phyloP scores from a whole-genome alignment of 2,329 filamentous ascomycete species.

The Ambrosiella xylebori region DNA sequence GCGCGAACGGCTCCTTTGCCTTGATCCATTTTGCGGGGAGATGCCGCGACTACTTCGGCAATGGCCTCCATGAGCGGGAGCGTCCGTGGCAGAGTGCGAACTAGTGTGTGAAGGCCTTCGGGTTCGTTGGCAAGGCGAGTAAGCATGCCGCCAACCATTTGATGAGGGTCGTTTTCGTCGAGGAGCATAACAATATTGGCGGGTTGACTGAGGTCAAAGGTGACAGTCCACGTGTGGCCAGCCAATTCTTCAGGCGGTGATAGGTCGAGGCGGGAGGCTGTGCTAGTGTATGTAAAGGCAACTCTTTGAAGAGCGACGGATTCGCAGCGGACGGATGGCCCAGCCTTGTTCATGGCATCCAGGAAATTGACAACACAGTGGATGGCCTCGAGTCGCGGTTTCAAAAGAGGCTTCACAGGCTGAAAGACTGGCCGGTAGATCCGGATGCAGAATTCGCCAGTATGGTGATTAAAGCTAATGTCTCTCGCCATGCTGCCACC shows the following conservation, averaged over 20 bases:
- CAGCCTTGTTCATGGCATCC: conserved; percentile 41
- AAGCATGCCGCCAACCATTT: conserved; percentile 43
- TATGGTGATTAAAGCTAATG: conserved; percentile 40
- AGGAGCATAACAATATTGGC: conserved; percentile 20
- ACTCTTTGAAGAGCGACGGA: conserved; percentile 45
- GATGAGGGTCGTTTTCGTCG: conserved; percentile 47
- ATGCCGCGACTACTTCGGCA: not conserved
- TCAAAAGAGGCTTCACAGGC: conserved; percentile 40
- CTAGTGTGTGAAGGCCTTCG: conserved; percentile 34
- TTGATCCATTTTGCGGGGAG: conserved; percentile 21
- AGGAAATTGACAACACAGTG: conserved; percentile 55
- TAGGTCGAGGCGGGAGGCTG: not conserved
- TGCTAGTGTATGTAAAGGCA: conserved; percentile 43
- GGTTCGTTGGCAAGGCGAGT: conserved; percentile 38
- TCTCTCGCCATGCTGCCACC: conserved; percentile 39
- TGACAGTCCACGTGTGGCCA: conserved; percentile 29
- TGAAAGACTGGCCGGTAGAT: conserved; percentile 41
- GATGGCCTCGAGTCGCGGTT: conserved; percentile 45
- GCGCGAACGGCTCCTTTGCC: conserved; percentile 33
- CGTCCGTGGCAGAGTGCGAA: conserved; percentile 38
- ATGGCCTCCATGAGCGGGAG: conserved; percentile 48
- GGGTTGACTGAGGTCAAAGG: conserved; percentile 37
- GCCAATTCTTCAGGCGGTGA: not conserved
- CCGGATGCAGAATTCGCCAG: conserved; percentile 45
- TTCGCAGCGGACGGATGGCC: conserved; percentile 37